Percentiles rank a stretch among this genome's conserved stretches.
These are phyloP conservation scores for Theileria parva DNA, from an alignment of 169 alveolate genomes.

Conservation along the genomic window DNA sequence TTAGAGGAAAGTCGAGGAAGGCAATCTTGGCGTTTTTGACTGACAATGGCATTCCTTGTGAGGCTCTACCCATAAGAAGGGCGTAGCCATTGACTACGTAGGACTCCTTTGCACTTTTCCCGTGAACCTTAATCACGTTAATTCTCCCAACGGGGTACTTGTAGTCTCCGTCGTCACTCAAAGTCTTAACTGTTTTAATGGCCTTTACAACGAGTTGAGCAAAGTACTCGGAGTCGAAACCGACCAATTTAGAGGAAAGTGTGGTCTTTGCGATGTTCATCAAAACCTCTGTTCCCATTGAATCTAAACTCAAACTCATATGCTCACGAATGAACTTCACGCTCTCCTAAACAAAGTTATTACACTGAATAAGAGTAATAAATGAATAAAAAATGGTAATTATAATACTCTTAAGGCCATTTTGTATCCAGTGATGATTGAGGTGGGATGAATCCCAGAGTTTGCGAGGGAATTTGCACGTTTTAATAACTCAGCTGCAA, in stretches of 20 bases:
- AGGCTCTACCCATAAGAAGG: conserved; percentile 90
- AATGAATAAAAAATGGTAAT: background rate
- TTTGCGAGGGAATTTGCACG: conserved; percentile 95
- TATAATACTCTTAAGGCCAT: conserved; percentile 82
- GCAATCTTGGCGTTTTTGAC: conserved; percentile 95
- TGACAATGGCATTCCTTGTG: conserved; percentile 93
- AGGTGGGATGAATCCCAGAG: conserved; percentile 97
- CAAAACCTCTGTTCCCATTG: conserved; percentile 85
- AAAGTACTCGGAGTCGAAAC: conserved; percentile 91
- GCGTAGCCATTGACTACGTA: conserved; percentile 91
- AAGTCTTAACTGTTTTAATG: conserved; percentile 87
- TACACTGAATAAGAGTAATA: background rate
- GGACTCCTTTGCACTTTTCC: conserved; percentile 92
- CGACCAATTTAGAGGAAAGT: conserved; percentile 91
- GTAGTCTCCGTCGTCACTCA: conserved; percentile 81
- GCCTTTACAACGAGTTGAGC: conserved; percentile 94
- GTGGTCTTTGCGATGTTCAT: conserved; percentile 94
- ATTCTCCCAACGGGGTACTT: conserved; percentile 95
- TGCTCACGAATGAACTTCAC: conserved; percentile 91
- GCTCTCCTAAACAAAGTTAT: conserved; percentile 78
- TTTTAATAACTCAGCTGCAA: conserved; percentile 97
- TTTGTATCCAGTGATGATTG: conserved; percentile 93
- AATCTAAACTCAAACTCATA: conserved; percentile 82
- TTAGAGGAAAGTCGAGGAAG: conserved; percentile 94
- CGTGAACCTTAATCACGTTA: conserved; percentile 94